phyloP scores from a whole-genome alignment of 2,329 filamentous ascomycete species.

The Zopfia rhizophila region DNA sequence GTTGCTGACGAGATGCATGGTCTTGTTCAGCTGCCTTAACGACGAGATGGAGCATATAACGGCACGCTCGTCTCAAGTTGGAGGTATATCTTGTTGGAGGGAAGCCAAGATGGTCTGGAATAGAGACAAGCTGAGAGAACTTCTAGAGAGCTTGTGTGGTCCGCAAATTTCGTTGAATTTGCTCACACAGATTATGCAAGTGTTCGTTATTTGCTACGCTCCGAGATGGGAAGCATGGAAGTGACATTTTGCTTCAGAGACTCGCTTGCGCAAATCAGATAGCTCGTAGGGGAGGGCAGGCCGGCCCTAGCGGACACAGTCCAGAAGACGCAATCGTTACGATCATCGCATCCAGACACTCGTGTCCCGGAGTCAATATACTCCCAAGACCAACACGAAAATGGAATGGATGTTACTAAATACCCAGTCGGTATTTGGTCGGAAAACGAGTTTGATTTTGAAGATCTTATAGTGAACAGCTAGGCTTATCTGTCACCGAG shows the following conservation, averaged over 20 bases:
- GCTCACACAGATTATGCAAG: background rate
- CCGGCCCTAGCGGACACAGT: background rate
- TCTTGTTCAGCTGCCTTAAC: background rate
- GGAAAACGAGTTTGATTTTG: conserved; percentile 1
- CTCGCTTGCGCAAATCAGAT: background rate
- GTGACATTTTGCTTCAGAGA: background rate
- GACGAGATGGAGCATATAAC: background rate
- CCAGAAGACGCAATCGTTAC: conserved; percentile 2
- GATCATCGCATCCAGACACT: conserved; percentile 4
- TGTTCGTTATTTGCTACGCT: background rate
- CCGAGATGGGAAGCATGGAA: background rate
- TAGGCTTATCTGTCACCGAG: no score
- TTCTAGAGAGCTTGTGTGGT: background rate
- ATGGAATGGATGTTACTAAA: background rate
- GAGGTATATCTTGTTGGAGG: background rate
- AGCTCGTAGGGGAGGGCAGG: background rate
- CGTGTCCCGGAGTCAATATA: conserved; percentile 1
- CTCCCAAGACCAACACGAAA: background rate
- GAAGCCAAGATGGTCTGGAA: conserved; percentile 3
- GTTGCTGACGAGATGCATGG: background rate
- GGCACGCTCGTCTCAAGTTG: background rate
- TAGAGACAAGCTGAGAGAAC: conserved; percentile 3
- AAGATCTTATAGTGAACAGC: background rate
- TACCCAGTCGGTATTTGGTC: background rate
- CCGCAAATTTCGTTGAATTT: background rate